Percentiles rank a stretch among this genome's conserved stretches.
phyloP scores from a whole-genome alignment of 306 rosid genomes.

The Casuarina cunninghamiana region DNA sequence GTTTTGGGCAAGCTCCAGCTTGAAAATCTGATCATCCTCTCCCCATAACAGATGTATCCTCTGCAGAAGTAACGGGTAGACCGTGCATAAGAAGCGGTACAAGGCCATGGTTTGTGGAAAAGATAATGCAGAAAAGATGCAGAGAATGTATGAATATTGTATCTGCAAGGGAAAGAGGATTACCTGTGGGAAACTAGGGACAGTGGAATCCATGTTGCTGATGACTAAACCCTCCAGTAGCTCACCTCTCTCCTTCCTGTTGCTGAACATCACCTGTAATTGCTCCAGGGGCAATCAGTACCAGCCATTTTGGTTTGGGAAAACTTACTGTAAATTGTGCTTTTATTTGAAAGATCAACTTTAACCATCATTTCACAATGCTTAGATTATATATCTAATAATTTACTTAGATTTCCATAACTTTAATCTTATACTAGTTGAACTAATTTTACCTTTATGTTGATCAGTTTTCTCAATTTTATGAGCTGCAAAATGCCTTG shows the following conservation, averaged over 20 bases:
- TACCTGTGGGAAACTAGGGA: constrained; percentile 75
- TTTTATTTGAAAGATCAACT: no score
- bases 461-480: no score
- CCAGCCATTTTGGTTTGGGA: no score
- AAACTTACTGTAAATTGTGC: no score
- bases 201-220: constrained; percentile 45
- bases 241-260: constrained; percentile 81
- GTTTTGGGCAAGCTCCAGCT: constrained; percentile 64
- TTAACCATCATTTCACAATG: no score
- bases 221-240: constrained; percentile 66
- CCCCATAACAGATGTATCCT: constrained; percentile 80
- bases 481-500: no score
- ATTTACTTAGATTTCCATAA: no score
- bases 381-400: no score
- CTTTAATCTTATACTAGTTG: no score
- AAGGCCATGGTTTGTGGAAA: neutral
- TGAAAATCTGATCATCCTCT: constrained; percentile 78
- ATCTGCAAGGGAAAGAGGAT: neutral
- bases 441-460: no score
- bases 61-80: neutral
- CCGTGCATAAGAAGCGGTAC: neutral
- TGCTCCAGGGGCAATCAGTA: neutral
- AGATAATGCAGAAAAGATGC: no score
- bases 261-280: constrained; percentile 79
- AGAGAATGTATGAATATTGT: neutral